Base-by-base conservation (phyloP, 1,284 basidiomycete species). In the Phylloboletellus chloephorus region DNA sequence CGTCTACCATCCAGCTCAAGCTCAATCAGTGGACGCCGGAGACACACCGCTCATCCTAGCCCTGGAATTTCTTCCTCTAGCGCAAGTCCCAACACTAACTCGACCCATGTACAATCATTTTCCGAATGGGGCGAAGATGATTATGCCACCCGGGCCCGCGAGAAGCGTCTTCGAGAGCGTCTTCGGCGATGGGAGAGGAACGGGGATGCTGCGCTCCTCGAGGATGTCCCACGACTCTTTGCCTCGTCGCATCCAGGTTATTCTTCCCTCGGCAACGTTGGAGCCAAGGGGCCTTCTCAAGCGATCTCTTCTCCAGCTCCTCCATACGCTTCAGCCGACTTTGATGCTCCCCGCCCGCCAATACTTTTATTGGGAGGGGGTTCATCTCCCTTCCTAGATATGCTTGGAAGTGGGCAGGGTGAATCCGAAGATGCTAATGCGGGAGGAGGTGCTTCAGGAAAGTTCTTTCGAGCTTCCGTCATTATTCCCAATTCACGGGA, bases 381-480 rank as follows among this genome's bases (percentile, higher is more conserved):
- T 2, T 16, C 54, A 41, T 51, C 47, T 19, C 41, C 59, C 13
- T 46, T 64, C n/a, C 19, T 64, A 42, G 61, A 60, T 17, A 52
- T 61, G 47, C 31, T 58, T 13, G 50, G 44, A 11, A 38, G 24
- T 22, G 52, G 48, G 5, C 47, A 38, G 10, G 38, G 32, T 2
- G 48, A 53, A 6, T 33, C 43, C 7, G 61, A 64, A 6, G 57
- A 62, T 12, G 37, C 51, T n/a, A 28, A 24, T 30, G 19, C 40
- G 20, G 52, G 38, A 19, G 30, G 52, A 9, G 24, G 26, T 16
- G n/a, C 35, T 13, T 37, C 33, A 9, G 56, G 60, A 41, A 61
- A 61, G 10, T 87, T 86, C 63, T 86, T 84, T 67, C 74, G 86
- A 21, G 75, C 82, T 2, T 78, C 85, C 2, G 69, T 88, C 12